Conservation (phyloP, 352 stramenopile genomes). For the Globisporangium polare region DNA sequence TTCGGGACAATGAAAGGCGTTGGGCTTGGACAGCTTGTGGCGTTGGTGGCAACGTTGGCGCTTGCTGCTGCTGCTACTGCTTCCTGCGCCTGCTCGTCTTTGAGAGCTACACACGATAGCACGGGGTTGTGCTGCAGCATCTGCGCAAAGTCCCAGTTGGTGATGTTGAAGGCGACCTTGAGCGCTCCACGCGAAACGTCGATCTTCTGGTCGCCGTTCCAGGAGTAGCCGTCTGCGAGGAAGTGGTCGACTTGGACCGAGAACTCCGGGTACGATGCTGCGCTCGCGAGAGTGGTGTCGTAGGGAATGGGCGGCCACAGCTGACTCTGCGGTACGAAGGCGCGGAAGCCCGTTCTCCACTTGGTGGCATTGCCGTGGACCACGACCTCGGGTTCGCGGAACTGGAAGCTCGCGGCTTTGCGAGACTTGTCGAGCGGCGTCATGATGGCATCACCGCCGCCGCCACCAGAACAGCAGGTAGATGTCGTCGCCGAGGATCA, state of each 20-base stretch:
- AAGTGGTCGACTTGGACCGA: conserved; percentile 18
- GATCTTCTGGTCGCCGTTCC: conserved; percentile 11
- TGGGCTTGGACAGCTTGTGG: no score
- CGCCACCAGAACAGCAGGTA: no score
- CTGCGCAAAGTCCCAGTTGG: conserved; percentile 15
- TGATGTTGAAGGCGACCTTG: conserved; percentile 22
- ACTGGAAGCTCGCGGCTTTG: no score
- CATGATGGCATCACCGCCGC: no score
- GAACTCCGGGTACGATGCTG: conserved; percentile 8
- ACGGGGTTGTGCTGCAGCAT: not conserved
- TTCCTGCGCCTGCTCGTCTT: not conserved
- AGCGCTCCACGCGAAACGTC: conserved; percentile 13
- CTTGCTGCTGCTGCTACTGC: not conserved
- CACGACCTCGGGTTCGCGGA: no score
- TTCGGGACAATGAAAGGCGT: no score
- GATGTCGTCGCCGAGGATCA: no score
- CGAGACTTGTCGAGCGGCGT: no score
- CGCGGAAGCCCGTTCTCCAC: no score
- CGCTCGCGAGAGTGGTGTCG: not conserved
- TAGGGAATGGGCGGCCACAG: conserved; percentile 14
- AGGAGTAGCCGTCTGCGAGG: not conserved
- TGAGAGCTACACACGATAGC: not conserved
- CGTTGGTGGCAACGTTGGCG: no score
- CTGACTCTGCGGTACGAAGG: conserved; percentile 15
- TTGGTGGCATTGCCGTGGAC: no score